These are phyloP conservation scores for Cyclospora cayetanensis DNA, from an alignment of 169 alveolate species.

Conservation along the genomic window DNA sequence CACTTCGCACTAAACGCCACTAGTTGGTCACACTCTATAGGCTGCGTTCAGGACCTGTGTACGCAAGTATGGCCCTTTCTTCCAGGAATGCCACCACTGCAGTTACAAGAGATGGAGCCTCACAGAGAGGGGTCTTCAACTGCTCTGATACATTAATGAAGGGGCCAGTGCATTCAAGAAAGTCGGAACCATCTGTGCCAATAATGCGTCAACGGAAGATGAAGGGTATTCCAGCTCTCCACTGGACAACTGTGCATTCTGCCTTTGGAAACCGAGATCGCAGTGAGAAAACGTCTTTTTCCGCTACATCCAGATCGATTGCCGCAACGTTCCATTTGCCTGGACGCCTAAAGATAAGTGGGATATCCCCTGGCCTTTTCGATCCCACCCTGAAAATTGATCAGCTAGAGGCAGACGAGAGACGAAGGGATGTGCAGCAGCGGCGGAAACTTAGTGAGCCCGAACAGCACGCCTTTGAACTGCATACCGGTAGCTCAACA, in stretches of 20 bases:
- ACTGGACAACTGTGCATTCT: constrained; percentile 61
- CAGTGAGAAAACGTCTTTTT: not conserved
- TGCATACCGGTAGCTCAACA: not conserved
- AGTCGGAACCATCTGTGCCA: not conserved
- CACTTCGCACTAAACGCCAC: no score
- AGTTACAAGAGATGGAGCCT: not conserved
- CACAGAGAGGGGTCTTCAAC: not conserved
- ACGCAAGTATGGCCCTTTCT: no score
- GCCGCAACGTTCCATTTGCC: not conserved
- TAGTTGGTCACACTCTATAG: no score
- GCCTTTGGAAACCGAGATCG: constrained; percentile 21
- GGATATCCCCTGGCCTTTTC: not conserved
- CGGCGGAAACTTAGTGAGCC: not conserved
- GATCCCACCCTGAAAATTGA: constrained; percentile 25
- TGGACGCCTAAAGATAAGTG: not conserved
- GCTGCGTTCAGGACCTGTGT: no score
- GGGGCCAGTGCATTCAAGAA: not conserved
- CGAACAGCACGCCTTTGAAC: not conserved
- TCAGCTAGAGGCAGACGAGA: constrained; percentile 48
- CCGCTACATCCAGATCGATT: not conserved
- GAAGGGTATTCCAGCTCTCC: constrained; percentile 48
- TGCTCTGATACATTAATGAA: no score
- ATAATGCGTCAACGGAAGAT: not conserved
- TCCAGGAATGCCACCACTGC: no score
- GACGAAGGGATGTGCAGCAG: constrained; percentile 23